Percentiles rank a stretch among this genome's conserved stretches.
Conservation (phyloP, 179 eudicot genomes). For the Drosera spatulata region DNA sequence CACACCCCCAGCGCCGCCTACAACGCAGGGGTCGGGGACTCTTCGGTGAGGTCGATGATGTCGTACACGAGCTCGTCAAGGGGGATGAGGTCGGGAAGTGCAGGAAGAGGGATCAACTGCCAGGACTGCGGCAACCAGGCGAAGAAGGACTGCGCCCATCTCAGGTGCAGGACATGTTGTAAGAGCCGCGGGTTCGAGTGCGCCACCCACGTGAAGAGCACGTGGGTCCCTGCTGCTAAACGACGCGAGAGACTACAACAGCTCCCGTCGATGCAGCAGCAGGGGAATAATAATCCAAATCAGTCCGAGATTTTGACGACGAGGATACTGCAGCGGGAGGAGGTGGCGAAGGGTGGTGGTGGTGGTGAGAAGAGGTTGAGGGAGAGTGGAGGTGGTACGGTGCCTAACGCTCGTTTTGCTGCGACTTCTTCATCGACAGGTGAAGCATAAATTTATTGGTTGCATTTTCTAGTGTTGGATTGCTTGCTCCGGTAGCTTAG, state of each 20-base stretch:
- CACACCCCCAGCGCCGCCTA: neutral
- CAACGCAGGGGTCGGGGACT: neutral
- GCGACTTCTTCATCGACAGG: too few species aligned
- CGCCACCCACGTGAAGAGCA: too few species aligned
- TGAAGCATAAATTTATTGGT: too few species aligned
- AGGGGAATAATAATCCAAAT: neutral
- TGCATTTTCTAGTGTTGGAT: too few species aligned
- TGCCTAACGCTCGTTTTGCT: too few species aligned
- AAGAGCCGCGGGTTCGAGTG: constrained; percentile 13
- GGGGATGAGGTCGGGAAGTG: constrained; percentile 8
- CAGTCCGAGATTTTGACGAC: too few species aligned
- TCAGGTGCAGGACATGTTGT: constrained; percentile 37
- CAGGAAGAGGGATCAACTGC: neutral
- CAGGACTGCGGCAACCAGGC: too few species aligned
- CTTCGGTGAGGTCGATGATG: neutral
- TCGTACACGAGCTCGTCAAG: neutral
- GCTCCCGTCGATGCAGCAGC: constrained; percentile 7
- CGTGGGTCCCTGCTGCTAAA: constrained; percentile 41
- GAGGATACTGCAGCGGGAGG: too few species aligned
- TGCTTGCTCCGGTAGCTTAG: too few species aligned
- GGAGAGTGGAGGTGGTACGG: too few species aligned
- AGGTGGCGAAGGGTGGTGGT: too few species aligned
- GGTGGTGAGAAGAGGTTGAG: too few species aligned
- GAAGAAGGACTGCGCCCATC: constrained; percentile 24
- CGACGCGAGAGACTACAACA: constrained; percentile 26